Evolutionary conservation across 768 basidiomycete genomes (phyloP), one percentile per base, ranked within the genome.

Genomic region (Naganishia vaughanmartiniae): DNA sequence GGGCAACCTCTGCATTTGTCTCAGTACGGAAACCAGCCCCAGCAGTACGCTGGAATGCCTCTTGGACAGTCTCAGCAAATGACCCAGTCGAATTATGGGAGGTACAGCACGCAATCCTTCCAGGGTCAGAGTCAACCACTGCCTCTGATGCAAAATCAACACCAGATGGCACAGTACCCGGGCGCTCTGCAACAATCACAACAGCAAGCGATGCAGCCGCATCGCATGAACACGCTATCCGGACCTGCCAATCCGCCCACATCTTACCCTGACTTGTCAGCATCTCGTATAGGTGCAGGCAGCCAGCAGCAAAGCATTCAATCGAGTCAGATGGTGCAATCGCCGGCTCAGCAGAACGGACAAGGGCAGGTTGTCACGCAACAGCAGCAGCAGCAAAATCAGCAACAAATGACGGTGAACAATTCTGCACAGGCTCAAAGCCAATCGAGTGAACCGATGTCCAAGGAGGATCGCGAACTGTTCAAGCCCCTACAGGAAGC

Each of bases 171-270:
- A 15, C 60, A 36, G 9, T 63, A 63, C 17, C 26, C 36, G 24
- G 60, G 36, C 30, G 15, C 14, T 36, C 24, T 34, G 42, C 60
- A 63, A 30, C 60, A 63, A 28, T 28, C 42, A 5, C 57, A n/a
- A 21, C 60, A 63, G 24, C 60, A 45, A 24, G 6, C 60, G 1
- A 45, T 63, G 39, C 60, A 63, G 60, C 39, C 36, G 60, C 60
- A 63, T 34, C 60, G 60, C n/a, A 63, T 63, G 60, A 63, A 63
- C 42, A 45, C 60, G 24, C 60, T 63, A n/a, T 63, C 60, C 34
- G 60, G 60, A 46, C 60, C 42, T 46, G 60, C 42, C 33, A 63
- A 63, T 46, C 60, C 60, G 26, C 24, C 60, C 1, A 42, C 60
- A 0, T 34, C 46, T 21, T 63, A 63, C 42, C 60, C 60, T 28